A percentile compares a stretch with the other conserved stretches of the same genome.
These are phyloP conservation scores for Candida michaelii DNA, from an alignment of 805 yeast species.

Conservation along the genomic window DNA sequence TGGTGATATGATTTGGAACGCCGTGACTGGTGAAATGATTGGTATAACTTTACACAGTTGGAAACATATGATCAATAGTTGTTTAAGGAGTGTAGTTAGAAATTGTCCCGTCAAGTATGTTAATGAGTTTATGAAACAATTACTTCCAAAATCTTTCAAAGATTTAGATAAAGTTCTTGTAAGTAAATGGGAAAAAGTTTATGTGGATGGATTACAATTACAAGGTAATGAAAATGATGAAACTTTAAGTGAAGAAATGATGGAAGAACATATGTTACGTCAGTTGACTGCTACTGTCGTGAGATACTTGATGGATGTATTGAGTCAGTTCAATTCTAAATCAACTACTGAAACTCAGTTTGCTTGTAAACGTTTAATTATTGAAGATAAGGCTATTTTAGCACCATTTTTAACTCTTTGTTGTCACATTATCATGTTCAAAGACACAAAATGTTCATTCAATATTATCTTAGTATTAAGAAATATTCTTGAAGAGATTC, in stretches of 20 bases:
- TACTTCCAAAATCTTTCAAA: constrained; percentile 72
- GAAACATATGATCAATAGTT: constrained; percentile 93
- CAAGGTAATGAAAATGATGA: constrained; percentile 70
- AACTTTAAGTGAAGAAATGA: constrained; percentile 93
- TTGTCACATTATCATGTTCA: constrained; percentile 74
- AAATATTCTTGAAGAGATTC: constrained; percentile 66
- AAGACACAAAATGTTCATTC: constrained; percentile 90
- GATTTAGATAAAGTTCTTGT: constrained; percentile 75
- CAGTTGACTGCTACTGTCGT: constrained; percentile 92
- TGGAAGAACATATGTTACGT: constrained; percentile 92
- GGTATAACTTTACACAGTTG: constrained; percentile 95
- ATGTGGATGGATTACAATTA: constrained; percentile 53
- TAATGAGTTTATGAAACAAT: constrained; percentile 67
- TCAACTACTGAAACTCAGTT: constrained; percentile 58
- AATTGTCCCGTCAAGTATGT: constrained; percentile 80
- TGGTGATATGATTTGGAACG: constrained; percentile 74
- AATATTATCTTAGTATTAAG: constrained; percentile 82
- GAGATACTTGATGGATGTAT: constrained; percentile 79
- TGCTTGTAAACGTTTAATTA: constrained; percentile 64
- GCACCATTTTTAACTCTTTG: constrained; percentile 77
- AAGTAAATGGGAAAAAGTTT: constrained; percentile 73
- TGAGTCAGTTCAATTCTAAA: constrained; percentile 69
- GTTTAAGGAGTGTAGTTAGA: constrained; percentile 79
- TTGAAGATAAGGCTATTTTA: constrained; percentile 61
- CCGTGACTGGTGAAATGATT: constrained; percentile 78